Evolutionary conservation across 495 filamentous ascomycete species (phyloP).

Genomic region (Jackrogersella multiformis): DNA sequence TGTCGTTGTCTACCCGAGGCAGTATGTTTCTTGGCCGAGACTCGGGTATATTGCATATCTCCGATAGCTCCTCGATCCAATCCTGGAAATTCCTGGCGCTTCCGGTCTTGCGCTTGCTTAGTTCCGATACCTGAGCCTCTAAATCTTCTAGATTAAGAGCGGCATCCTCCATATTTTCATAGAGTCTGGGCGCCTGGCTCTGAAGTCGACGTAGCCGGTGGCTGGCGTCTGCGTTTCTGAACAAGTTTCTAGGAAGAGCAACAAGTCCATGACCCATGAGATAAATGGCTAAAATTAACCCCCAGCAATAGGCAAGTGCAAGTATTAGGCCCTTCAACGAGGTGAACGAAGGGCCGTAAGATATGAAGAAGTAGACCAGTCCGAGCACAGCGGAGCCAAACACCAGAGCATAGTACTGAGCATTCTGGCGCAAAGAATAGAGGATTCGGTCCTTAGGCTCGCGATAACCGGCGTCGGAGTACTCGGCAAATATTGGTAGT

Average conservation of each 20-base stretch:
- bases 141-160: slow-evolving; percentile 81
- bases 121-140: slow-evolving; percentile 78
- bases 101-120: slow-evolving; percentile 82
- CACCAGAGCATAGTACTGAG: slow-evolving; percentile 83
- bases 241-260: slow-evolving; percentile 82
- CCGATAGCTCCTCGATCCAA: slow-evolving; percentile 92
- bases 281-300: slow-evolving; percentile 88
- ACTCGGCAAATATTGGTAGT: slow-evolving; percentile 91
- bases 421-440: slow-evolving; percentile 86
- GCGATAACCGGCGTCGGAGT: slow-evolving; percentile 91
- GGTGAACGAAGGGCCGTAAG: slow-evolving; percentile 66
- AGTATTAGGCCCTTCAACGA: slow-evolving; percentile 85
- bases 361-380: slow-evolving; percentile 82
- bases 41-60: slow-evolving; percentile 74
- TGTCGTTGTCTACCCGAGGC: slow-evolving; percentile 48
- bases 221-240: slow-evolving; percentile 77
- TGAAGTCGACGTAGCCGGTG: slow-evolving; percentile 78
- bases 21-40: slow-evolving; percentile 60
- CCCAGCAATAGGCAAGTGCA: slow-evolving; percentile 94
- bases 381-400: slow-evolving; percentile 75
- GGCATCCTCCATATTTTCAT: slow-evolving; percentile 89
- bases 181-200: slow-evolving; percentile 76
- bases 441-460: slow-evolving; percentile 80
- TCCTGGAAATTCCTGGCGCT: slow-evolving; percentile 84
- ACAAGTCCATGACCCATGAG: slow-evolving; percentile 98